phyloP scores from a whole-genome alignment of 2,329 filamentous ascomycete species.

The Fusarium temperatum region DNA sequence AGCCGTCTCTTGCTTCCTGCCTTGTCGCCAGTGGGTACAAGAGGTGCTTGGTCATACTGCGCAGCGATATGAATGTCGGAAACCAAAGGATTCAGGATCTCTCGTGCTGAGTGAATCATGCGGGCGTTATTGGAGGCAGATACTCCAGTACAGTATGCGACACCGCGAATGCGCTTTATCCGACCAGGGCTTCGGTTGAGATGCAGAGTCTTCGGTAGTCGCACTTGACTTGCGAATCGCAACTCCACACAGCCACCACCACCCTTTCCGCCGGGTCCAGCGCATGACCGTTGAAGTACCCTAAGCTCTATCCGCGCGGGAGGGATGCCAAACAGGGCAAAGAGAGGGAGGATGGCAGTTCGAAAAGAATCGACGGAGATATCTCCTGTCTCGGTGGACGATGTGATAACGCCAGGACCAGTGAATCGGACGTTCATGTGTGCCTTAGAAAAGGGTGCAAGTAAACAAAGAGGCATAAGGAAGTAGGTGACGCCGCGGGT shows the following conservation, averaged over 20 bases:
- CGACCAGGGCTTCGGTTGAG: conserved; percentile 81
- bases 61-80: conserved; percentile 91
- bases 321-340: conserved; percentile 86
- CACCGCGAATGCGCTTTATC: conserved; percentile 88
- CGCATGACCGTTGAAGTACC: conserved; percentile 81
- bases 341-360: conserved; percentile 90
- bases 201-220: conserved; percentile 93
- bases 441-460: conserved; percentile 92
- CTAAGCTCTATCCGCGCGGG: conserved; percentile 84
- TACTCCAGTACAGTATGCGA: conserved; percentile 93
- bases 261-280: conserved; percentile 76
- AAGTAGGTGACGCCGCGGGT: conserved; percentile 90
- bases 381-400: conserved; percentile 83
- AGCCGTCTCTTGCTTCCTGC: conserved; percentile 68
- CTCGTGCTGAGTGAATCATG: conserved; percentile 91
- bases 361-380: conserved; percentile 93
- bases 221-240: conserved; percentile 90
- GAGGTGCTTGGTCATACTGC: conserved; percentile 74
- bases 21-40: conserved; percentile 64
- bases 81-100: conserved; percentile 85
- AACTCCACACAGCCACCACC: conserved; percentile 94
- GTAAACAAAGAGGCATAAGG: conserved; percentile 84
- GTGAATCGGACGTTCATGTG: conserved; percentile 90
- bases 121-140: conserved; percentile 91
- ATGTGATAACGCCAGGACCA: conserved; percentile 92